Evolutionary conservation across 2,329 filamentous ascomycete species (phyloP).

Genomic region (Thermothelomyces thermophilus): DNA sequence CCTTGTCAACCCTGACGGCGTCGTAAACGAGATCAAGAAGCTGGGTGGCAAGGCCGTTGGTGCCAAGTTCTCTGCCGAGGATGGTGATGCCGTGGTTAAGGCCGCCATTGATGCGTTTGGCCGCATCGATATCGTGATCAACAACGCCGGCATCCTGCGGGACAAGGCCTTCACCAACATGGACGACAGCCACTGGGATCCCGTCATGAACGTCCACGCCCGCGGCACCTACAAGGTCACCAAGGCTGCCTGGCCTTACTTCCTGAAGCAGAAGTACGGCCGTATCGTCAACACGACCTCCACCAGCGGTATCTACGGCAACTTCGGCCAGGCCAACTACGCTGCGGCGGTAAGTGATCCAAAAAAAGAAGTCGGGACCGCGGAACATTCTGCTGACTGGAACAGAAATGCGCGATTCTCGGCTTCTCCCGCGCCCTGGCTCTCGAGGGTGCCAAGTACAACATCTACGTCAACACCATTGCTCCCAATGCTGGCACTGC

Average conservation of each 20-base stretch:
- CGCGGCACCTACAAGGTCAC: conserved; percentile 93
- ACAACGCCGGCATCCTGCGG: conserved; percentile 95
- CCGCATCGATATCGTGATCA: conserved; percentile 89
- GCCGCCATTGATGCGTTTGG: conserved; percentile 88
- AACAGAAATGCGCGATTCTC: conserved; percentile 81
- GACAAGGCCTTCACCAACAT: conserved; percentile 99
- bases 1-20: conserved; percentile 81
- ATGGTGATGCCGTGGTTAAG: conserved; percentile 87
- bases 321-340: conserved; percentile 99
- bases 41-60: conserved; percentile 82
- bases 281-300: conserved; percentile 95
- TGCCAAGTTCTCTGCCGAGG: conserved; percentile 88
- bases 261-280: conserved; percentile 98
- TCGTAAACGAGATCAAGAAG: conserved; percentile 89
- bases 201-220: conserved; percentile 86
- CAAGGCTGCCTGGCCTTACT: conserved; percentile 95
- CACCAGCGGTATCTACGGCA: conserved; percentile 96
- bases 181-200: conserved; percentile 89
- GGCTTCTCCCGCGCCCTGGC: conserved; percentile 92
- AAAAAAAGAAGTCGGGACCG: not conserved
- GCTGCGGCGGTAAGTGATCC: conserved; percentile 64
- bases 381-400: conserved; percentile 23
- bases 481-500: conserved; percentile 93
- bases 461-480: conserved; percentile 97
- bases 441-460: conserved; percentile 90